These are phyloP conservation scores for Fagus sylvatica DNA, from an alignment of 306 rosid species.

Conservation along the genomic window DNA sequence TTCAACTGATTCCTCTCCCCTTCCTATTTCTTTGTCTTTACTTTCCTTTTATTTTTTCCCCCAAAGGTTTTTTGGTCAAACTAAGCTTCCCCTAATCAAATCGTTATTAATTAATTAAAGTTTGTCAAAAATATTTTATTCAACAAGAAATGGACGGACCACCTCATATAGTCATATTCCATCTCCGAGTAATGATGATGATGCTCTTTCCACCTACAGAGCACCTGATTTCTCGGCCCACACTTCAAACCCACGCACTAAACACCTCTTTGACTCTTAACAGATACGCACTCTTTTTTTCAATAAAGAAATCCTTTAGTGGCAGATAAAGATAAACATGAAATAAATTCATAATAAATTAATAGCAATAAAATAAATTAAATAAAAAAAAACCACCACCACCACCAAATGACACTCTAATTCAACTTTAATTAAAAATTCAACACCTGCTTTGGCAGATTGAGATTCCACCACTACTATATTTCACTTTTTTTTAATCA, in stretches of 20 bases:
- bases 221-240: not conserved
- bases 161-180: not conserved
- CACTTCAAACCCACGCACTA: not conserved
- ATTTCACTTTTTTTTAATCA: not conserved
- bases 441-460: not conserved
- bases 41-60: not conserved
- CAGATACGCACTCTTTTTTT: too few species aligned
- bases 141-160: not conserved
- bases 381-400: not conserved
- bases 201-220: not conserved
- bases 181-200: not conserved
- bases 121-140: not conserved
- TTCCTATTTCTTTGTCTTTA: not conserved
- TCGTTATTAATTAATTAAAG: not conserved
- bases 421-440: not conserved
- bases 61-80: not conserved
- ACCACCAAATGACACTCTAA: not conserved
- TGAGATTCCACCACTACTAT: constrained; percentile 24
- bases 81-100: not conserved
- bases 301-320: not conserved
- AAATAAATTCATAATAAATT: not conserved
- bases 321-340: not conserved
- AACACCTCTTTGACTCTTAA: not conserved
- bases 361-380: not conserved
- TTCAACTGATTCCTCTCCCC: not conserved